These are phyloP conservation scores for Ascochyta fabae DNA, from an alignment of 2,329 filamentous ascomycete genomes.

Conservation along the genomic window DNA sequence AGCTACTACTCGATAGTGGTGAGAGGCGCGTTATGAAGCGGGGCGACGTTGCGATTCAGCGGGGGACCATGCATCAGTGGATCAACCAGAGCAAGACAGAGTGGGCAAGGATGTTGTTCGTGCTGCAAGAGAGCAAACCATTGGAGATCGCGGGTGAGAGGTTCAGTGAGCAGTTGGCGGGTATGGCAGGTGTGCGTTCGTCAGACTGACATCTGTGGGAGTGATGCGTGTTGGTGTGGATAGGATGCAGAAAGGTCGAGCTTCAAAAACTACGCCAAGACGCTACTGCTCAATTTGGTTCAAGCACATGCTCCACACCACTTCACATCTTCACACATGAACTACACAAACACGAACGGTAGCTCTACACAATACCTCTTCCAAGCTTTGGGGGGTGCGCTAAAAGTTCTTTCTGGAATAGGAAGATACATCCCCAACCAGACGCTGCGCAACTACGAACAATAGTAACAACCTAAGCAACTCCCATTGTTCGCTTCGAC, in stretches of 20 bases:
- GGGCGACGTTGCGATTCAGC: constrained; percentile 49
- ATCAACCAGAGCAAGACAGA: constrained; percentile 44
- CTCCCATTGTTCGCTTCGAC: constrained; percentile 35
- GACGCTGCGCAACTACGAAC: constrained; percentile 26
- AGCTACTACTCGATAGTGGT: constrained; percentile 48
- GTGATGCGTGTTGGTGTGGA: not conserved
- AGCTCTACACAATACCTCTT: not conserved
- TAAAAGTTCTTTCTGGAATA: not conserved
- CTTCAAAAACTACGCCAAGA: constrained; percentile 5
- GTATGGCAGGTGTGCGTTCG: constrained; percentile 46
- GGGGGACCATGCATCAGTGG: constrained; percentile 51
- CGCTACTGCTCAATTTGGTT: constrained; percentile 8
- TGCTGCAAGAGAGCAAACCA: constrained; percentile 46
- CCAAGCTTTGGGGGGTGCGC: not conserved
- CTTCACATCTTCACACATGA: constrained; percentile 9
- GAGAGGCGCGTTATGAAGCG: constrained; percentile 46
- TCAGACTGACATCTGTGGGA: constrained; percentile 32
- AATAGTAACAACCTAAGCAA: constrained; percentile 34
- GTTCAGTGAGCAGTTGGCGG: constrained; percentile 44
- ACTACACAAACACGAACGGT: constrained; percentile 6
- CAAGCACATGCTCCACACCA: constrained; percentile 14
- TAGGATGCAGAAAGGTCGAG: not conserved
- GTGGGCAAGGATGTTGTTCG: constrained; percentile 48
- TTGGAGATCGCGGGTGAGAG: constrained; percentile 40
- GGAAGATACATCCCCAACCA: constrained; percentile 14